A percentile compares a stretch with the other conserved stretches of the same genome.
These are phyloP conservation scores for Penicillium nucicola DNA, from an alignment of 495 filamentous ascomycete genomes.

Conservation along the genomic window DNA sequence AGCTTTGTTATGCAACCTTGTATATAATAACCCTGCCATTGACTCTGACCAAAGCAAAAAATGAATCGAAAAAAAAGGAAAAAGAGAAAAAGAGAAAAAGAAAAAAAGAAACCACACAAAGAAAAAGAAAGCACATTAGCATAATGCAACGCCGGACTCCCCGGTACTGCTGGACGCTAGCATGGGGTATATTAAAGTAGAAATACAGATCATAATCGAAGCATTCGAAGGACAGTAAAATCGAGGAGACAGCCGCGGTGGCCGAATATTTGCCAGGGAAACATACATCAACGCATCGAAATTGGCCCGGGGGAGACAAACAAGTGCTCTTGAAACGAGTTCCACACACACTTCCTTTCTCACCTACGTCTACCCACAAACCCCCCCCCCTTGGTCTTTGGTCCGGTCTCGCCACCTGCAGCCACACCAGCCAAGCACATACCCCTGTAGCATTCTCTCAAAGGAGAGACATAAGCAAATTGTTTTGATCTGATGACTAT, in stretches of 20 bases:
- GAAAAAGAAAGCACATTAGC: not conserved
- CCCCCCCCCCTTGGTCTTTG: no score
- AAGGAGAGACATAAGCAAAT: not conserved
- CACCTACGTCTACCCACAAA: no score
- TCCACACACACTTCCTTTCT: not conserved
- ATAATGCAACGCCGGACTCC: conserved; percentile 18
- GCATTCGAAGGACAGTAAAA: conserved; percentile 12
- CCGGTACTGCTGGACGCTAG: conserved; percentile 17
- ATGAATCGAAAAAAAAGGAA: no score
- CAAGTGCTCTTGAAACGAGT: conserved; percentile 3
- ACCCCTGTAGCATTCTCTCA: conserved; percentile 3
- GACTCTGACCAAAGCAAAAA: no score
- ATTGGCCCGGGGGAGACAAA: not conserved
- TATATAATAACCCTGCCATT: not conserved
- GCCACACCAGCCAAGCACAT: conserved; percentile 11
- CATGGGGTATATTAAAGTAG: conserved; percentile 22
- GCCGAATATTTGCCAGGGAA: conserved; percentile 1
- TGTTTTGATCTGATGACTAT: conserved; percentile 1
- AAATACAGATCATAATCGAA: conserved; percentile 12
- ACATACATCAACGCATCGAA: conserved; percentile 2
- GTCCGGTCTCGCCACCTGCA: conserved; percentile 13
- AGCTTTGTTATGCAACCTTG: not conserved
- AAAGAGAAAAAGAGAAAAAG: no score
- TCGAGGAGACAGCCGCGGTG: not conserved
- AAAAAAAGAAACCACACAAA: not conserved